Conservation (phyloP, 2,329 filamentous ascomycete species). For the Neonectria hederae region DNA sequence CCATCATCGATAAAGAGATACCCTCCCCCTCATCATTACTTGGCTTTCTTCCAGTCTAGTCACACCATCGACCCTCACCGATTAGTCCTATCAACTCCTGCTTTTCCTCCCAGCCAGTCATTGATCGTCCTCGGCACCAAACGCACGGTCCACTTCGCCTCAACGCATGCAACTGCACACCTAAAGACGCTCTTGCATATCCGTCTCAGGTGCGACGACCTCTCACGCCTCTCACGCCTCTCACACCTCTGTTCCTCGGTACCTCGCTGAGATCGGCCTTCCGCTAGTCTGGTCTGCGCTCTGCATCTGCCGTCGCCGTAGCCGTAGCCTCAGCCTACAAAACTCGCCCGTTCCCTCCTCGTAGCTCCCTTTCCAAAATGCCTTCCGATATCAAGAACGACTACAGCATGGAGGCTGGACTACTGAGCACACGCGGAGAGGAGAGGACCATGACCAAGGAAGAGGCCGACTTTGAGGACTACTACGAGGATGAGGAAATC, state of each 20-base stretch:
- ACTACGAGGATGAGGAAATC: slow-evolving; percentile 38
- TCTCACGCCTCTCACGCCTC: slow-evolving; percentile 13
- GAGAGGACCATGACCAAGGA: slow-evolving; percentile 42
- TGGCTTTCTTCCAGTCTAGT: slow-evolving; percentile 8
- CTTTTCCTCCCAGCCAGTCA: slow-evolving; percentile 35
- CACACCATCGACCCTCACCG: slow-evolving; percentile 28
- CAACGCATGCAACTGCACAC: slow-evolving; percentile 29
- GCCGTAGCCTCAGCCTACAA: slow-evolving; percentile 28
- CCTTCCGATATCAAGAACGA: slow-evolving; percentile 39
- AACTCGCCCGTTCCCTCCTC: slow-evolving; percentile 31
- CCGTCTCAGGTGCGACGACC: slow-evolving; percentile 30
- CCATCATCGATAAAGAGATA: slow-evolving; percentile 44
- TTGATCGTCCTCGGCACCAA: slow-evolving; percentile 32
- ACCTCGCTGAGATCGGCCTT: slow-evolving; percentile 32
- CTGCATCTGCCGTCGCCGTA: slow-evolving; percentile 6
- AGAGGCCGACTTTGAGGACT: slow-evolving; percentile 41
- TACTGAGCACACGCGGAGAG: slow-evolving; percentile 42
- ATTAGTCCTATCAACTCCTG: slow-evolving; percentile 32
- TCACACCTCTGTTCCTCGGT: slow-evolving; percentile 12
- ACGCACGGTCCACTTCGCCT: slow-evolving; percentile 29
- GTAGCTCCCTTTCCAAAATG: slow-evolving; percentile 28
- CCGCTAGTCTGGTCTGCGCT: slow-evolving; percentile 27
- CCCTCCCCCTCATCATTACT: slow-evolving; percentile 30
- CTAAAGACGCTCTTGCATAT: slow-evolving; percentile 20
- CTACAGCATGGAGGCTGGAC: slow-evolving; percentile 44